phyloP scores from a whole-genome alignment of 495 filamentous ascomycete species.

The Mytilinidion resinicola region DNA sequence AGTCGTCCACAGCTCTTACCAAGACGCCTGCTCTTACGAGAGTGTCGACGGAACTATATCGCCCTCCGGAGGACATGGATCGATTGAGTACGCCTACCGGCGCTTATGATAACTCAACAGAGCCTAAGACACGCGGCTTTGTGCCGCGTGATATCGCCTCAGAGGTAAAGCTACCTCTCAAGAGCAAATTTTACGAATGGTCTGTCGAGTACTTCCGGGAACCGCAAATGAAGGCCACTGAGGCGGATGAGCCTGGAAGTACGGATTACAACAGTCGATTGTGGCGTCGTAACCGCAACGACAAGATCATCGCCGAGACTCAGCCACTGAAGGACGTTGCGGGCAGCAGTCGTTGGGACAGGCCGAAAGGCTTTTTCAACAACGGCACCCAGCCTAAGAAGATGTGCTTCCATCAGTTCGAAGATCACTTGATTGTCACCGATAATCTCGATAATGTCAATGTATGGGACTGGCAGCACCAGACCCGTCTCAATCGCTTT shows the following conservation, averaged over 20 bases:
- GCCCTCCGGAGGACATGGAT: slow-evolving; percentile 75
- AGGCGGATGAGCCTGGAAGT: slow-evolving; percentile 92
- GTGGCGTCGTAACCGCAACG: slow-evolving; percentile 89
- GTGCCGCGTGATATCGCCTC: slow-evolving; percentile 50
- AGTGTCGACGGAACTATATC: slow-evolving; percentile 62
- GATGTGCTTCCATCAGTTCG: slow-evolving; percentile 96
- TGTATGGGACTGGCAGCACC: slow-evolving; percentile 87
- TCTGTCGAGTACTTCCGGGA: slow-evolving; percentile 98
- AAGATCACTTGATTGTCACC: slow-evolving; percentile 89
- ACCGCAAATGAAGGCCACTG: slow-evolving; percentile 94
- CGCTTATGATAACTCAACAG: slow-evolving; percentile 67
- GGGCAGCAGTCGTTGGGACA: slow-evolving; percentile 76
- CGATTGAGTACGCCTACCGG: slow-evolving; percentile 53
- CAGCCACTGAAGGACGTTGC: slow-evolving; percentile 88
- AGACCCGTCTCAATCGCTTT: slow-evolving; percentile 70
- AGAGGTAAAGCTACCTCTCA: slow-evolving; percentile 60
- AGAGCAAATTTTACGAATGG: slow-evolving; percentile 85
- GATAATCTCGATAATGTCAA: slow-evolving; percentile 80
- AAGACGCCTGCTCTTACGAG: slow-evolving; percentile 34
- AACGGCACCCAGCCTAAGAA: slow-evolving; percentile 82
- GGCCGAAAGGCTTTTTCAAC: slow-evolving; percentile 66
- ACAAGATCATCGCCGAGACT: slow-evolving; percentile 81
- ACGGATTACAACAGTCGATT: slow-evolving; percentile 94
- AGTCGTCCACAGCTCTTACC: slow-evolving; percentile 28
- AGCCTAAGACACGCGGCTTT: slow-evolving; percentile 70